Percentiles rank a stretch among this genome's conserved stretches.
Conservation (phyloP, 371 early-diverging fungal genomes). For the Zopfochytrium polystomum region DNA sequence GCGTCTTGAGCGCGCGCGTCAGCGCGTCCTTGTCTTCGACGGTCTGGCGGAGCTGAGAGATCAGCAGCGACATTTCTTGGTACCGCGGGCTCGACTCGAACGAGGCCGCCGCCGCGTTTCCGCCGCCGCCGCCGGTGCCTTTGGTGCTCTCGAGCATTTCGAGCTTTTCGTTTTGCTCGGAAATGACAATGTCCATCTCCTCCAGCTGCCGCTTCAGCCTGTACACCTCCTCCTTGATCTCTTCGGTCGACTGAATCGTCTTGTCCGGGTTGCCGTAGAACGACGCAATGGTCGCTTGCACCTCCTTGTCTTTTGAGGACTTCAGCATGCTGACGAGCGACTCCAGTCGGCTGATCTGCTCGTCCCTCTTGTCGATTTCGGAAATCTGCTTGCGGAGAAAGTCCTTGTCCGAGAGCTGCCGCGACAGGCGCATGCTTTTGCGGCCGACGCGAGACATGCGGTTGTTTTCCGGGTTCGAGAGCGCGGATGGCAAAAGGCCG, state of each 20-base stretch:
- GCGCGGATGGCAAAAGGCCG: constrained; percentile 36
- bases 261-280: constrained; percentile 28
- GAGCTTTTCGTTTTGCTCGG: constrained; percentile 47
- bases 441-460: constrained; percentile 5
- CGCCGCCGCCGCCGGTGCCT: constrained; percentile 3
- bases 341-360: constrained; percentile 40
- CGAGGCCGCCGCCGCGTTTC: not conserved
- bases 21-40: constrained; percentile 28
- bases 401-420: constrained; percentile 33
- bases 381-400: constrained; percentile 44
- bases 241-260: constrained; percentile 38
- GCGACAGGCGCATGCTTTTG: constrained; percentile 14
- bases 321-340: constrained; percentile 39
- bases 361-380: constrained; percentile 45
- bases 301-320: constrained; percentile 10
- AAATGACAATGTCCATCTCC: constrained; percentile 42
- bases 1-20: constrained; percentile 24
- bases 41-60: constrained; percentile 18
- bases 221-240: constrained; percentile 40
- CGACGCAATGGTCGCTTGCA: constrained; percentile 14
- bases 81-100: constrained; percentile 27
- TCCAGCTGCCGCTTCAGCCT: constrained; percentile 36
- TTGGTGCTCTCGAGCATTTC: constrained; percentile 34
- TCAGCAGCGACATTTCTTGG: constrained; percentile 22
- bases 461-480: not conserved